Evolutionary conservation across 176 grass and related monocot species (phyloP).

Genomic region (Oryza meridionalis): DNA sequence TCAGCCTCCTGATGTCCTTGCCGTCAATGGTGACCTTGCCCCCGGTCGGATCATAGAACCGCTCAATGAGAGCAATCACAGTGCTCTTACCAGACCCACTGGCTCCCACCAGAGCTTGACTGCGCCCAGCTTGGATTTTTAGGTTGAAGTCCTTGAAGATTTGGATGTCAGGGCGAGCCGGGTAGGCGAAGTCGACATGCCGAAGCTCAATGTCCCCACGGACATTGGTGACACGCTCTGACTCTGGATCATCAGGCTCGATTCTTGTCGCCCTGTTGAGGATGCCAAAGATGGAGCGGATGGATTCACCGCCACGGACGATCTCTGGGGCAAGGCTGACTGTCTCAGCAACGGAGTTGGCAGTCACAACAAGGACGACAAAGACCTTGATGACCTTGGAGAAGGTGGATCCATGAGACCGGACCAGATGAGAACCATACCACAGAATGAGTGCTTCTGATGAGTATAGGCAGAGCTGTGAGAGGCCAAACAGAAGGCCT

Average conservation of each 20-base stretch:
- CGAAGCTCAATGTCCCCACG: slow-evolving; percentile 87
- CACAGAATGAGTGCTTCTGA: slow-evolving; percentile 94
- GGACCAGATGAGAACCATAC: slow-evolving; percentile 88
- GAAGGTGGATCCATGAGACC: slow-evolving; percentile 77
- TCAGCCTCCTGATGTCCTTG: slow-evolving; percentile 76
- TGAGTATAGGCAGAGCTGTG: slow-evolving; percentile 85
- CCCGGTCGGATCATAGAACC: slow-evolving; percentile 78
- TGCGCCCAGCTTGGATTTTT: slow-evolving; percentile 82
- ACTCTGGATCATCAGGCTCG: slow-evolving; percentile 80
- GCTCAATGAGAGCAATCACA: slow-evolving; percentile 78
- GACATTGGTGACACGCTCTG: slow-evolving; percentile 66
- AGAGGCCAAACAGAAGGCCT: slow-evolving; percentile 83
- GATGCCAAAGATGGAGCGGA: slow-evolving; percentile 84
- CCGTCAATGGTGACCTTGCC: slow-evolving; percentile 88
- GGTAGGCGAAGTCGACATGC: slow-evolving; percentile 86
- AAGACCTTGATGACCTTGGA: slow-evolving; percentile 99
- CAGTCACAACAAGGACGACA: slow-evolving; percentile 94
- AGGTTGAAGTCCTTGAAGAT: slow-evolving; percentile 99
- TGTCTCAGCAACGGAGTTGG: slow-evolving; percentile 88
- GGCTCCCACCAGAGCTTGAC: slow-evolving; percentile 84
- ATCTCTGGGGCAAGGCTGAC: slow-evolving; percentile 95
- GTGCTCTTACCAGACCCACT: slow-evolving; percentile 98
- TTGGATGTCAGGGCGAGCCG: slow-evolving; percentile 69
- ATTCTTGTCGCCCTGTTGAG: slow-evolving; percentile 81
- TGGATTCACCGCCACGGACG: slow-evolving; percentile 78